A percentile compares a stretch with the other conserved stretches of the same genome.
Evolutionary conservation across 306 rosid genomes (phyloP).

Genomic region (Acacia acuminata): DNA sequence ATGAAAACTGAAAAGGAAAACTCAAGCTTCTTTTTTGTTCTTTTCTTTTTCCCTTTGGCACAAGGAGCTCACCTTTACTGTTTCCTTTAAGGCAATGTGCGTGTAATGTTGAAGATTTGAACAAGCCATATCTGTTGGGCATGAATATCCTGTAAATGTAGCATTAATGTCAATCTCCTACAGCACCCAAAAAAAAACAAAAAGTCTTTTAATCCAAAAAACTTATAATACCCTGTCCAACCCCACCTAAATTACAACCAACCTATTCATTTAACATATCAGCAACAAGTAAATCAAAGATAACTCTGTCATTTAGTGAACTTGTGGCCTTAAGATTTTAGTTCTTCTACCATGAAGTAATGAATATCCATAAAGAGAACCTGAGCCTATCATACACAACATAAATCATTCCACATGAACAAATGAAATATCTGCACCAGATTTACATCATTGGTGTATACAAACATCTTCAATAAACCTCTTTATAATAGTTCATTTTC

Average conservation of each 20-base stretch:
- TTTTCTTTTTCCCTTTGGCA: constrained; percentile 1
- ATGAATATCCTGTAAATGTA: constrained; percentile 52
- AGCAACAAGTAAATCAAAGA: background rate
- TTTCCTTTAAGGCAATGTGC: constrained; percentile 27
- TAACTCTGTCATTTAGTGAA: background rate
- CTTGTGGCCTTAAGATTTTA: constrained; percentile 4
- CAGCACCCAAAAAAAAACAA: background rate
- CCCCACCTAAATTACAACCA: background rate
- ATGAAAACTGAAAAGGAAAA: background rate
- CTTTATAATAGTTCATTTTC: background rate
- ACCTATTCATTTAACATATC: background rate
- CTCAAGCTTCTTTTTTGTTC: background rate
- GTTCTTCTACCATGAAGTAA: constrained; percentile 6
- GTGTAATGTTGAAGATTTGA: constrained; percentile 43
- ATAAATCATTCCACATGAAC: background rate
- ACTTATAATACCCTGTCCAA: background rate
- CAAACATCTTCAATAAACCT: background rate
- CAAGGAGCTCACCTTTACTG: constrained; percentile 48
- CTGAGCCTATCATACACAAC: constrained; percentile 11
- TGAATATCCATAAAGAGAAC: constrained; percentile 25
- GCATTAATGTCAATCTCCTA: constrained; percentile 13
- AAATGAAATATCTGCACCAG: background rate
- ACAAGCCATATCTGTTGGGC: constrained; percentile 47
- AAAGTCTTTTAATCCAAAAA: background rate
- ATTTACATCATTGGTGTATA: background rate